Evolutionary conservation across 352 stramenopile genomes (phyloP), one percentile per base, ranked within the genome.

Genomic region (Halophytophthora polymorphica): DNA sequence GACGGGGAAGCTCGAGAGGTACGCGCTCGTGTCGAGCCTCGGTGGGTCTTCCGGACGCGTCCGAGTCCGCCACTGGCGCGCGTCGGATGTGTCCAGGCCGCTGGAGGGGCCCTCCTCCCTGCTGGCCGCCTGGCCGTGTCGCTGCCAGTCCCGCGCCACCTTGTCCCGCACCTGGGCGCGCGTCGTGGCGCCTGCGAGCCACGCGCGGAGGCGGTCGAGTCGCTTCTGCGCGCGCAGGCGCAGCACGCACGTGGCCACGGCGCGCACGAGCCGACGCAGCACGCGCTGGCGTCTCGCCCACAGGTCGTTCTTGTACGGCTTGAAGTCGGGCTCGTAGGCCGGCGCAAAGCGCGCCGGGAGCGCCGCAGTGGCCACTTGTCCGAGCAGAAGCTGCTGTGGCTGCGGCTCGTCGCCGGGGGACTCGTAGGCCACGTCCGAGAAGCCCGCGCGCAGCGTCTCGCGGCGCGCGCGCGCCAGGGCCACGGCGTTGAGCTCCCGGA

Each of bases 271-370:
- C n/a, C 80, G 68, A 59, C 86, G 77, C 5, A 84, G 58, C 28
- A 88, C 53, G 31, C 79, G 83, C 31, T 85, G 77, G 29, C 83
- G 81, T 11, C 82, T 66, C 1, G 54, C 47, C 89, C 86, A 96
- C 53, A 96, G 43, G 54, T 96, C 85, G 53, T 95, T 96, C 64
- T 90, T 88, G 67, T 94, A 89, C 22, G 56, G 52, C 50, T 96
- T 94, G 47, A 91, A 97, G 41, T 94, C 80, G 0, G 77, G 75
- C 6, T 33, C 36, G 49, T 77, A 64, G 6, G 43, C 43, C 17
- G 51, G 52, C 28, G 50, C 31, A 23, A 74, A 82, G 29, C 82
- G 59, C 3, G 65, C 80, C 7, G 77, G 73, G 14, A 92, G 58
- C 18, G 66, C 64, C 23, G 60, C 38, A 29, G 69, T 71, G 35